Base-by-base conservation (phyloP, 2,329 filamentous ascomycete species). In the Penicillium griseofulvum region DNA sequence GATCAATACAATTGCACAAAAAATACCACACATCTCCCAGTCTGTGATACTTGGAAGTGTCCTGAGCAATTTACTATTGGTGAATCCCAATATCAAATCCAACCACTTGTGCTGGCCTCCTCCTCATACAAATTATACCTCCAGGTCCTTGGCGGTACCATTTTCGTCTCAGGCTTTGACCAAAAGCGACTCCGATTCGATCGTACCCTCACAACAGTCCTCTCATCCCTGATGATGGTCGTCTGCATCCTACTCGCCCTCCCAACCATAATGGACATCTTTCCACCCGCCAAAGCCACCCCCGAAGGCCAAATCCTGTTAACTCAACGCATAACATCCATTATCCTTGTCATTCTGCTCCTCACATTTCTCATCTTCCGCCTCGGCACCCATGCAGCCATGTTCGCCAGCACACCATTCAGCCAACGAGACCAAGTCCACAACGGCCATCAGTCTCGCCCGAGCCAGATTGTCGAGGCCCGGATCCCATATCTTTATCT, bases 11-110 rank as follows among this genome's bases (percentile, higher is more conserved):
- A 76, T 95, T 31, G 74, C 80, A 14, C 82, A 92, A 58, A 72
- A 81, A 48, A 83, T 91, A 70, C 82, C 91, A 22, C 78, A 87
- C 34, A 91, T 96, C 54, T 89, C 93, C 7, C 90, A 95, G 73
- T 93, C 90, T 0, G 94, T 90, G 0, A 80, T 95, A 28, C 88
- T 95, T 57, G 91, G 91, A 55, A 90, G 86, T 70, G 92, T 95
- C 67, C 79, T 96, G 17, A 93, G 89, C 51, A 95, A 95, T 69
- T 74, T 95, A 52, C 81, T 94, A 8, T 82, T 94, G 17, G 89
- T 94, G 47, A 34, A 12, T 37, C 36, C 36, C 11, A 24, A 4
- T 7, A 22, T 19, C 28, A 26, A 34, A 29, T 17, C 5, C 17
- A 26, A 37, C 1, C 5, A 19, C 12, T 8, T 37, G 26, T 12